Base-by-base conservation (phyloP, 164 flowering plant species). In the Stephania japonica region DNA sequence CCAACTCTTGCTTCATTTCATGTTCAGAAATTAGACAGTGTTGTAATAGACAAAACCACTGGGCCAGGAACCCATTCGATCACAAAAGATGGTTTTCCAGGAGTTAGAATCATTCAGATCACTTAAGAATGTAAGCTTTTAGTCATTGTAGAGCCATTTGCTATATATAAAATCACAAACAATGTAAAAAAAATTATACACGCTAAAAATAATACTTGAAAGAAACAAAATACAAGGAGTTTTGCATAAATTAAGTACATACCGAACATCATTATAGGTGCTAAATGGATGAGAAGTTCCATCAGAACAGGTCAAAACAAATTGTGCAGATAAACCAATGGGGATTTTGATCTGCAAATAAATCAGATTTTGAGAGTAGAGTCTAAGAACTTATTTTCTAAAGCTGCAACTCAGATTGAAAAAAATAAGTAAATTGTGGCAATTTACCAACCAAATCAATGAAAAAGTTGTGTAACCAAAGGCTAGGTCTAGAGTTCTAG, bases 271-370 rank as follows among this genome's bases (percentile, higher is more conserved):
- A 70, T 79, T 75, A 69, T 81, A 67, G n/a, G 97, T 83, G 72
- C 80, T 87, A 59, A 91, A 83, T 56, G 94, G 92, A 81, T 84
- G 80, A 67, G 95, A 90, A 59, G 91, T 88, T 23, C 97, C 94
- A 84, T 90, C 82, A 14, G 90, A 78, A 80, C 87, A 84, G 67
- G 87, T 88, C 75, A 94, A 75, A 73, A 92, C 94, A 85, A 92
- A 91, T 64, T 92, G 97, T 32, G 94, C 70, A 75, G 97, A 87
- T 44, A 85, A 81, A 41, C 98, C 97, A 77, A 80, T 70, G 19
- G 98, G 97, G 77, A 94, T 76, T 81, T 88, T 91, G 72, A 92
- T 87, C 98, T 94, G 95, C 80, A 81, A 75, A 32, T 72, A 42
- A 44, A 26, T 67, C 73, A 25, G 23, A 18, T n/a, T 62, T 68